Evolutionary conservation across 768 basidiomycete genomes (phyloP).

Genomic region (Glaciozyma antarctica): DNA sequence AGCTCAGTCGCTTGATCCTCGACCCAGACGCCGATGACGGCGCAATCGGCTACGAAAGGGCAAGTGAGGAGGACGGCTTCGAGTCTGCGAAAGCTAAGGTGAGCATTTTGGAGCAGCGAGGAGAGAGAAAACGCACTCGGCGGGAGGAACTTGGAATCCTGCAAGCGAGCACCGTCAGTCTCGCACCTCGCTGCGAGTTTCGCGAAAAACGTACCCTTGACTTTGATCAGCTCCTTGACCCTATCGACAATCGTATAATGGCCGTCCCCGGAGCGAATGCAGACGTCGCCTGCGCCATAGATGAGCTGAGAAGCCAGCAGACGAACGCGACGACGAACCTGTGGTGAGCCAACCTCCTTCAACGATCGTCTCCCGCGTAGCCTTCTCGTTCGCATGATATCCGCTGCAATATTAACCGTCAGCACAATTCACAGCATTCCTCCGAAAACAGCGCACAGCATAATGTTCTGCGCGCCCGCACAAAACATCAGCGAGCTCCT

Average conservation of each 20-base stretch:
- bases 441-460: conserved; percentile 35
- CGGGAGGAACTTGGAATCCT: conserved; percentile 25
- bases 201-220: conserved; percentile 11
- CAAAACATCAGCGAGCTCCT: neutral
- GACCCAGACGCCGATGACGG: conserved; percentile 28
- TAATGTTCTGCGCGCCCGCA: neutral
- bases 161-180: neutral
- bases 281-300: conserved; percentile 55
- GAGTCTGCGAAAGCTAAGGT: conserved; percentile 23
- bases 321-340: neutral
- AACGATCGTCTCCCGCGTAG: conserved; percentile 62
- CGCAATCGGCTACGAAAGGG: conserved; percentile 30
- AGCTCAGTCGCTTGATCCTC: conserved; percentile 33
- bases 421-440: neutral
- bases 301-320: neutral
- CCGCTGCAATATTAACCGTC: too few relatives aligned
- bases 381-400: conserved; percentile 61
- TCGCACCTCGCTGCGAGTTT: neutral
- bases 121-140: conserved; percentile 4
- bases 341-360: conserved; percentile 77
- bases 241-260: conserved; percentile 67
- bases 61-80: conserved; percentile 27
- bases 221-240: conserved; percentile 54
- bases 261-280: conserved; percentile 55
- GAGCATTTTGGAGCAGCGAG: too few relatives aligned